Percentiles rank a stretch among this genome's conserved stretches.
Conservation (phyloP, 345 rosid genomes). For the Camelina sativa region DNA sequence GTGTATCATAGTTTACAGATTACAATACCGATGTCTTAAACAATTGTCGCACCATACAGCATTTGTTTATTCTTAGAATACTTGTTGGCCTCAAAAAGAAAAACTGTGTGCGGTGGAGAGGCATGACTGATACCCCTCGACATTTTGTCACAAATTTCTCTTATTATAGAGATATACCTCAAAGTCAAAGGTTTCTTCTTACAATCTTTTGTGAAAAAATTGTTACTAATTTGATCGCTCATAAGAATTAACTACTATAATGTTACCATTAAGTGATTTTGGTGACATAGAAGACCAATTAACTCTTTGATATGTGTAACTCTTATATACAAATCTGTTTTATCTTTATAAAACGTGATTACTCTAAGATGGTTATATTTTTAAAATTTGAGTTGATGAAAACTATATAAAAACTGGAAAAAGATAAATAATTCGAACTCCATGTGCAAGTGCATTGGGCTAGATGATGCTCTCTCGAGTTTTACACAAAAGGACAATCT, state of each 20-base stretch:
- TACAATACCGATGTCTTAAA: too few species aligned
- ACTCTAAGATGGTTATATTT: not conserved
- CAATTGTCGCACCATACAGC: too few species aligned
- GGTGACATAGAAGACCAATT: not conserved
- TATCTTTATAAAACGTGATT: not conserved
- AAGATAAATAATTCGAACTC: not conserved
- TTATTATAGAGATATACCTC: not conserved
- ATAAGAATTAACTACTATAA: too few species aligned
- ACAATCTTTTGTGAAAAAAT: too few species aligned
- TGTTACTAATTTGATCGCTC: not conserved
- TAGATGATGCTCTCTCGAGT: constrained; percentile 17
- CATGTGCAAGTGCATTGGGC: constrained; percentile 38
- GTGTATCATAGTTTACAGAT: too few species aligned
- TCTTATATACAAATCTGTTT: not conserved
- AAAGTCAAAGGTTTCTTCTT: not conserved
- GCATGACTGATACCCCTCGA: too few species aligned
- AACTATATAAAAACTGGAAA: not conserved
- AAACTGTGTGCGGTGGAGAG: too few species aligned
- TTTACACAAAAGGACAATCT: constrained; percentile 24
- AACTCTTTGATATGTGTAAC: not conserved
- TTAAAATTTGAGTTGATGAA: not conserved
- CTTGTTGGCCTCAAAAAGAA: too few species aligned
- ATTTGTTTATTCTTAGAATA: too few species aligned
- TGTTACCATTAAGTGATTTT: too few species aligned
- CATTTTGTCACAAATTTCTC: too few species aligned